These are phyloP conservation scores for Eleusine indica DNA, from an alignment of 176 grass and related monocot genomes.

Conservation along the genomic window DNA sequence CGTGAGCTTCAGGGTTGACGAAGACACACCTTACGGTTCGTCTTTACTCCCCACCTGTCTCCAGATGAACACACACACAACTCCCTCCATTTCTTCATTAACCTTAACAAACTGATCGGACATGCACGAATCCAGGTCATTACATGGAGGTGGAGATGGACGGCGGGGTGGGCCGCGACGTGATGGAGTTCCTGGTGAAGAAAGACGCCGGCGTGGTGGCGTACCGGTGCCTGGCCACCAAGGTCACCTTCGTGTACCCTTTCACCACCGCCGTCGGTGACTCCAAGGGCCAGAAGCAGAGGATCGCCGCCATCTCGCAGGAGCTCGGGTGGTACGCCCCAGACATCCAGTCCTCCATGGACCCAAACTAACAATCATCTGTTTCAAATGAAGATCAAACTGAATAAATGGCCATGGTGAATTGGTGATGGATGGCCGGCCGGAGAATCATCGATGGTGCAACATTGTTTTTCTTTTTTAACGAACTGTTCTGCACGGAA, in stretches of 20 bases:
- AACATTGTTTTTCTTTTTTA: neutral
- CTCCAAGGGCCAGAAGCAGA: conserved; percentile 75
- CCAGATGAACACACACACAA: neutral
- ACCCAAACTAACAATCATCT: neutral
- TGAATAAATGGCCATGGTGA: too few species aligned
- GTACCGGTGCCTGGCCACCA: conserved; percentile 80
- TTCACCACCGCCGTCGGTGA: conserved; percentile 90
- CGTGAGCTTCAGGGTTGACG: conserved; percentile 60
- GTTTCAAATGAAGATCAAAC: too few species aligned
- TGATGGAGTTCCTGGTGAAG: conserved; percentile 86
- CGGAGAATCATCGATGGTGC: neutral
- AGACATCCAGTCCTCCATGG: conserved; percentile 62
- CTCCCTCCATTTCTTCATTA: neutral
- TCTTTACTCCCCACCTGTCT: neutral
- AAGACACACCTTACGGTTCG: conserved; percentile 59
- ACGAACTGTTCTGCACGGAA: neutral
- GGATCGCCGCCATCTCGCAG: conserved; percentile 58
- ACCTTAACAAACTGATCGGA: neutral
- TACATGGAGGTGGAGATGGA: conserved; percentile 85
- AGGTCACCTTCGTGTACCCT: conserved; percentile 87
- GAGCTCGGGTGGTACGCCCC: conserved; percentile 88
- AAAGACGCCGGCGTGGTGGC: conserved; percentile 54
- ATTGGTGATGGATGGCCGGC: neutral
- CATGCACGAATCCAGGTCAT: conserved; percentile 43
- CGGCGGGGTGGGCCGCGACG: conserved; percentile 68